Conservation (phyloP, 495 filamentous ascomycete genomes). For the Aspergillus ellipticus region DNA sequence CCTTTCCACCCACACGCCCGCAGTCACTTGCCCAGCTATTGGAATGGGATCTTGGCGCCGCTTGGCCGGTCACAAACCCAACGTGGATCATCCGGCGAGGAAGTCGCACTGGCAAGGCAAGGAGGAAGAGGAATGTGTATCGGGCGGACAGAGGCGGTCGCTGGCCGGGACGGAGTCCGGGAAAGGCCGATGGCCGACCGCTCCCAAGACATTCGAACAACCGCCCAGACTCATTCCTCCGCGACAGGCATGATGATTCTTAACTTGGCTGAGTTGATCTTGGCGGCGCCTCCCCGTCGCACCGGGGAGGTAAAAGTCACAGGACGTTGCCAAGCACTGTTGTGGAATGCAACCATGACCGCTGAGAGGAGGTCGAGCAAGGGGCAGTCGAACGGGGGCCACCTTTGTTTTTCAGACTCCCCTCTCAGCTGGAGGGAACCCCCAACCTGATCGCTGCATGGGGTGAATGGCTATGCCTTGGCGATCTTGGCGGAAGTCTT, state of each 20-base stretch:
- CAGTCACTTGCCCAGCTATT: neutral
- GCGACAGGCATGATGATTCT: neutral
- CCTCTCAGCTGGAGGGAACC: neutral
- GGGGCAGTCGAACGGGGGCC: conserved; percentile 9
- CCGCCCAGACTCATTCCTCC: neutral
- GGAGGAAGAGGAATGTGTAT: conserved; percentile 4
- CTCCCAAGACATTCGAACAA: neutral
- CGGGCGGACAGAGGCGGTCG: neutral
- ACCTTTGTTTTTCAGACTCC: neutral
- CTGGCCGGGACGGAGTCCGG: neutral
- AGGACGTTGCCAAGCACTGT: conserved; percentile 25
- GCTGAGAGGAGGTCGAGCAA: conserved; percentile 12
- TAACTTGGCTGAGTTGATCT: neutral
- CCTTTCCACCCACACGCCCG: neutral
- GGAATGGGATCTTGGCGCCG: neutral
- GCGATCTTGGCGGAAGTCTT: conserved; percentile 21
- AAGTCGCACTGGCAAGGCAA: neutral
- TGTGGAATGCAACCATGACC: conserved; percentile 19
- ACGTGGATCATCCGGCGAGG: neutral
- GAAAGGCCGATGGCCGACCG: neutral
- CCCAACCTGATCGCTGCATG: conserved; percentile 8
- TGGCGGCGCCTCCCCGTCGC: neutral
- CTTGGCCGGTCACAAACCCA: conserved; percentile 3
- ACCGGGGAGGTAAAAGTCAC: conserved; percentile 5
- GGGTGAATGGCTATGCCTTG: neutral